Conservation (phyloP, 2,329 filamentous ascomycete genomes). For the Arachnopeziza araneosa region DNA sequence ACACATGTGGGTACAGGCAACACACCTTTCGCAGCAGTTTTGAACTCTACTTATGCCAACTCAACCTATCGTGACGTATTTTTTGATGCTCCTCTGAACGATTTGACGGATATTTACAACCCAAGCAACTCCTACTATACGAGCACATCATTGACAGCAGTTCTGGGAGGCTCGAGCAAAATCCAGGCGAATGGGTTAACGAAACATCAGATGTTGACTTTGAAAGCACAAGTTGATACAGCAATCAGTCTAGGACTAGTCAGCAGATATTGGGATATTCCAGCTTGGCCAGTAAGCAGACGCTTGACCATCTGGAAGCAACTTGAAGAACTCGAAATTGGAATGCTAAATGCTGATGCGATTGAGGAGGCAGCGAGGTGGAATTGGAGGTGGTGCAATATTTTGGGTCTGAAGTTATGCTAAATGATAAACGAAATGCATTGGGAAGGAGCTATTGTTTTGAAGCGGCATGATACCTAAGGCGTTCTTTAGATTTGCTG, state of each 20-base stretch:
- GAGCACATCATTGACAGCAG: slow-evolving; percentile 14
- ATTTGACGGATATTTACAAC: slow-evolving; percentile 19
- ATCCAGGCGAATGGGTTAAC: slow-evolving; percentile 12
- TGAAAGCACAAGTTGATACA: slow-evolving; percentile 22
- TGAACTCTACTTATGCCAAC: slow-evolving; percentile 27
- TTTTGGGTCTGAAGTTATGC: slow-evolving; percentile 16
- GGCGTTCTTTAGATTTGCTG: background rate
- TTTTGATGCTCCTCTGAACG: slow-evolving; percentile 40
- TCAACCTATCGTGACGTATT: slow-evolving; percentile 40
- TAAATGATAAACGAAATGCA: background rate
- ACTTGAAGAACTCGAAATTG: slow-evolving; percentile 34
- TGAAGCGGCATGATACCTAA: background rate
- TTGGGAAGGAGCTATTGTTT: background rate
- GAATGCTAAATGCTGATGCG: slow-evolving; percentile 40
- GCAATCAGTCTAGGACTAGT: slow-evolving; percentile 35
- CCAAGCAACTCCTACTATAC: slow-evolving; percentile 27
- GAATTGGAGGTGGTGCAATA: slow-evolving; percentile 20
- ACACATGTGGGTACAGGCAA: slow-evolving; percentile 47
- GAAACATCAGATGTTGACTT: slow-evolving; percentile 17
- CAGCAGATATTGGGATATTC: slow-evolving; percentile 39
- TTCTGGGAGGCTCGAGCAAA: slow-evolving; percentile 4
- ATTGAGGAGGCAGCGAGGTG: slow-evolving; percentile 31
- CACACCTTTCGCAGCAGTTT: slow-evolving; percentile 39
- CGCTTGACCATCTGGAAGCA: slow-evolving; percentile 37
- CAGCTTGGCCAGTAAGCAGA: slow-evolving; percentile 34